These are phyloP conservation scores for Aureobasidium lini DNA, from an alignment of 2,329 filamentous ascomycete genomes.

Conservation along the genomic window DNA sequence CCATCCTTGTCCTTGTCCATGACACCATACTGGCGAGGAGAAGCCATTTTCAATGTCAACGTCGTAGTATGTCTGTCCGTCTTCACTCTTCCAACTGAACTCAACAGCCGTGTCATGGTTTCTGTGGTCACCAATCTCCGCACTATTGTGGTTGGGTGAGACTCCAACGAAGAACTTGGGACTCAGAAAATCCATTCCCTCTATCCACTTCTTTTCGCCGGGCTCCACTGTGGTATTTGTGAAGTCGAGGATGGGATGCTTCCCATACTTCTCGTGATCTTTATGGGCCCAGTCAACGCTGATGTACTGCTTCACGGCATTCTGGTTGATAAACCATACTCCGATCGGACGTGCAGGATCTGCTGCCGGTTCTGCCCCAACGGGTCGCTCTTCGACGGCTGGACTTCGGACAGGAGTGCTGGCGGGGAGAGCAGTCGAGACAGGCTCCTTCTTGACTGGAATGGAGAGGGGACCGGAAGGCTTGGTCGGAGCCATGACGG, in stretches of 20 bases:
- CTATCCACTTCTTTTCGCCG: neutral
- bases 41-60: conserved; percentile 14
- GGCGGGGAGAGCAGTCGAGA: neutral
- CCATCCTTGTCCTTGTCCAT: neutral
- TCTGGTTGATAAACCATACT: conserved; percentile 4
- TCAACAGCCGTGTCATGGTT: conserved; percentile 10
- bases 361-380: neutral
- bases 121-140: neutral
- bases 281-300: conserved; percentile 1
- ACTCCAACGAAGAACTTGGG: conserved; percentile 5
- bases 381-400: neutral
- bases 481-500: no score
- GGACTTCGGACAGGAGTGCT: neutral
- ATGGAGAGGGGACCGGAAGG: no score
- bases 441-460: neutral
- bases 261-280: neutral
- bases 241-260: neutral
- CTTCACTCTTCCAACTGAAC: neutral
- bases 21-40: conserved; percentile 12
- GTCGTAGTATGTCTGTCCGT: conserved; percentile 2
- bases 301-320: neutral
- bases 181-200: neutral
- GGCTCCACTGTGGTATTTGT: neutral
- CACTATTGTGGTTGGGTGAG: neutral
- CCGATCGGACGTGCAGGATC: neutral